A percentile compares a stretch with the other conserved stretches of the same genome.
Conservation (phyloP, 129 eudicot species). For the Solidago caesia region DNA sequence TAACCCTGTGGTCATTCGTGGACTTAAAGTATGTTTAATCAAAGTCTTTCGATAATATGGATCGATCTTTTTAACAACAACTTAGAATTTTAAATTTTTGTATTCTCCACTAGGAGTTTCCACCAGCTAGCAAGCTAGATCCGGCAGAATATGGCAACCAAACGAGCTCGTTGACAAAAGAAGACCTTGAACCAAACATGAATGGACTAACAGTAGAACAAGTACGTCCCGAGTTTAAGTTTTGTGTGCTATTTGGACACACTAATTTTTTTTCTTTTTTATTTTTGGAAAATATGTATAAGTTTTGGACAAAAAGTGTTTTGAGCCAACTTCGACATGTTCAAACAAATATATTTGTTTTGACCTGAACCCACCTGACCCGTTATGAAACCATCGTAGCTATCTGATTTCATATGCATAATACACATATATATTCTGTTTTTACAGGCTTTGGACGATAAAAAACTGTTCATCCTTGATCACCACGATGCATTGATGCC, state of each 20-base stretch:
- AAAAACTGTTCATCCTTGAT: constrained; percentile 73
- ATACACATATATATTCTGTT: not conserved
- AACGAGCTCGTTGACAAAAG: constrained; percentile 57
- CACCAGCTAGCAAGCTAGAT: constrained; percentile 78
- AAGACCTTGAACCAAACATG: constrained; percentile 61
- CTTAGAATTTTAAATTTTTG: not conserved
- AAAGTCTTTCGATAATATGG: not conserved
- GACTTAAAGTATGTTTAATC: constrained; percentile 38
- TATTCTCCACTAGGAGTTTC: constrained; percentile 58
- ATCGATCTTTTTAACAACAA: not conserved
- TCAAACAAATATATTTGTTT: not conserved
- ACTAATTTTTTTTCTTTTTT: not conserved
- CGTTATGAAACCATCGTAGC: not conserved
- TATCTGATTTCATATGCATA: not conserved
- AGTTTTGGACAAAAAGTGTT: not conserved
- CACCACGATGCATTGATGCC: constrained; percentile 91
- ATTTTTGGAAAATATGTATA: not conserved
- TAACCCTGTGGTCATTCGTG: constrained; percentile 47
- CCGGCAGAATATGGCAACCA: constrained; percentile 68
- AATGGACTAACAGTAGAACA: constrained; percentile 58
- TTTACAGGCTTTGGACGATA: constrained; percentile 66
- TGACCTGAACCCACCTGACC: not conserved
- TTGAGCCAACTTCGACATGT: not conserved
- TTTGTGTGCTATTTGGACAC: not conserved
- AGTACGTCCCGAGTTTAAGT: constrained; percentile 24